These are phyloP conservation scores for Populus hybrid DNA, from an alignment of 441 rosid species.

Conservation along the genomic window DNA sequence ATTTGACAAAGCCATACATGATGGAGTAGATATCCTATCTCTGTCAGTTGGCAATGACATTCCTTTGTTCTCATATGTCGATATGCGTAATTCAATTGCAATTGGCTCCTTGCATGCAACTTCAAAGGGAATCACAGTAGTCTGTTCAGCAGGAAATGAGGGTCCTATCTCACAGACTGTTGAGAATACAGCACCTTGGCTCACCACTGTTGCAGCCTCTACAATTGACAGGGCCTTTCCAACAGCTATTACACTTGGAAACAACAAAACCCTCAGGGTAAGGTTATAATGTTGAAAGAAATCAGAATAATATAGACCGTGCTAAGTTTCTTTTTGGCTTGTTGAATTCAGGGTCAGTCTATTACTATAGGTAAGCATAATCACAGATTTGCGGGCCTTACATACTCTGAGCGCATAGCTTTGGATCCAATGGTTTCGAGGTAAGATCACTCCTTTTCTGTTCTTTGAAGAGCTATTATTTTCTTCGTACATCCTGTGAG, in stretches of 20 bases:
- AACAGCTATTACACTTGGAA: slow-evolving; percentile 38
- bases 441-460: slow-evolving; percentile 7
- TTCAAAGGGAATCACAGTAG: slow-evolving; percentile 38
- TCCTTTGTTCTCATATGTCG: slow-evolving; percentile 38
- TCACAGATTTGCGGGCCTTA: slow-evolving; percentile 25
- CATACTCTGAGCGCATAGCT: slow-evolving; percentile 29
- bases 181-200: slow-evolving; percentile 49
- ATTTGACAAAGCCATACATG: slow-evolving; percentile 50
- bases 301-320: background rate
- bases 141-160: slow-evolving; percentile 39
- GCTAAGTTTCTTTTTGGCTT: background rate
- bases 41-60: slow-evolving; percentile 30
- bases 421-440: slow-evolving; percentile 28
- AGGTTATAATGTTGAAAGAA: background rate
- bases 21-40: slow-evolving; percentile 47
- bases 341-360: slow-evolving; percentile 37
- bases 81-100: slow-evolving; percentile 40
- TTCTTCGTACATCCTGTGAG: background rate
- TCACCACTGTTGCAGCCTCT: slow-evolving; percentile 49
- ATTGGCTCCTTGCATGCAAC: slow-evolving; percentile 53
- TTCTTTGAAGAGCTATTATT: background rate
- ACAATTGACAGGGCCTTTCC: slow-evolving; percentile 48
- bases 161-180: slow-evolving; percentile 47
- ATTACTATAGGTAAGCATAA: slow-evolving; percentile 30
- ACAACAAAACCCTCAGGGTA: slow-evolving; percentile 36